These are phyloP conservation scores for Leccinum fuscescens DNA, from an alignment of 1,284 basidiomycete genomes.

Conservation along the genomic window DNA sequence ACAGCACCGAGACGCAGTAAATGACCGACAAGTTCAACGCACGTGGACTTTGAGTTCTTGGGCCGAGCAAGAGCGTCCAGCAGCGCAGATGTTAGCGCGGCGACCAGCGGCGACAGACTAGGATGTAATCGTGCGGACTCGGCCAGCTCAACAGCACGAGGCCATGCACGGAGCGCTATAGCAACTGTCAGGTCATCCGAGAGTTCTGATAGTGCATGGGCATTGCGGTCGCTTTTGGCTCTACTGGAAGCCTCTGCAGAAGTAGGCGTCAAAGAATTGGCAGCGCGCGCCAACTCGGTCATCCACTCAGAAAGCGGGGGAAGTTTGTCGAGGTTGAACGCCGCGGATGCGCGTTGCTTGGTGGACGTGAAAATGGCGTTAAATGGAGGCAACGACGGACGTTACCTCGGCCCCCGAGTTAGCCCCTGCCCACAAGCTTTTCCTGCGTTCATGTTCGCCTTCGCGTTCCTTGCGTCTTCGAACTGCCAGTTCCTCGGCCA, in stretches of 20 bases:
- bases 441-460: slow-evolving; percentile 84
- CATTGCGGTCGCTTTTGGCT: slow-evolving; percentile 74
- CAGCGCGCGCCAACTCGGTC: slow-evolving; percentile 52
- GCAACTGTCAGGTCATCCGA: slow-evolving; percentile 90
- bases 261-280: slow-evolving; percentile 26
- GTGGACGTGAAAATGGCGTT: slow-evolving; percentile 14
- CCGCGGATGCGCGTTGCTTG: slow-evolving; percentile 37
- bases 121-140: slow-evolving; percentile 78
- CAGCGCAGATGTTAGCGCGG: slow-evolving; percentile 71
- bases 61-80: slow-evolving; percentile 73
- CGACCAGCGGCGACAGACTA: slow-evolving; percentile 62
- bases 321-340: slow-evolving; percentile 36
- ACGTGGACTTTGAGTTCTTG: slow-evolving; percentile 75
- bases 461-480: slow-evolving; percentile 90
- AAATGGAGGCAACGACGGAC: slow-evolving; percentile 27
- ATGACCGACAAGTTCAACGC: slow-evolving; percentile 70
- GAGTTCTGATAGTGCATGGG: slow-evolving; percentile 86
- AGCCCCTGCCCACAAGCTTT: slow-evolving; percentile 68
- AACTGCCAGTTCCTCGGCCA: slow-evolving; percentile 87
- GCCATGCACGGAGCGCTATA: slow-evolving; percentile 89
- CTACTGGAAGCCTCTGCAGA: slow-evolving; percentile 41
- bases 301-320: slow-evolving; percentile 69
- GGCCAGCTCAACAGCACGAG: slow-evolving; percentile 78
- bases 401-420: slow-evolving; percentile 59
- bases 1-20: slow-evolving; percentile 74